These are phyloP conservation scores for Xanthoceras sorbifolium DNA, from an alignment of 345 rosid species.

Conservation along the genomic window DNA sequence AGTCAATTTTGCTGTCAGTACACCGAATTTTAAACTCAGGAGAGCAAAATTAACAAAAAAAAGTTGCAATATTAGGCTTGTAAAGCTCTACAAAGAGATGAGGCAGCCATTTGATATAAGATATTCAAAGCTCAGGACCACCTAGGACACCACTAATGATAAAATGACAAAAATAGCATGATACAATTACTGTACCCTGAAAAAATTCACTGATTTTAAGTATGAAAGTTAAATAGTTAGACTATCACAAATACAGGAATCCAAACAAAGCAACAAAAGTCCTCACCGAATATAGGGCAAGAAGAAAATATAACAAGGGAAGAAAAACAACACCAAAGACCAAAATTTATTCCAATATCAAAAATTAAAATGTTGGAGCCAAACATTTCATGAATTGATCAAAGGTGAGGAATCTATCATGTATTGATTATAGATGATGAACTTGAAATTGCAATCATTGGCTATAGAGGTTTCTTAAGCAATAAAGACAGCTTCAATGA, in stretches of 20 bases:
- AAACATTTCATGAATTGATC: background rate
- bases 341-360: background rate
- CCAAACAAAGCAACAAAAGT: slow-evolving; percentile 4
- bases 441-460: background rate
- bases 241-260: background rate
- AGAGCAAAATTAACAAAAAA: background rate
- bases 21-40: background rate
- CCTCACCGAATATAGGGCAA: background rate
- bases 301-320: background rate
- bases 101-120: background rate
- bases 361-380: background rate
- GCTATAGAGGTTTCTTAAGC: background rate
- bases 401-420: background rate
- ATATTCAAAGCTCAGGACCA: background rate
- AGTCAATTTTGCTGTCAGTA: background rate
- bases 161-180: background rate
- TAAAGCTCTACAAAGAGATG: background rate
- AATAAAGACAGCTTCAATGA: background rate
- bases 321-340: background rate
- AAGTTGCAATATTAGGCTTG: background rate
- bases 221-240: background rate
- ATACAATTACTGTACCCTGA: background rate
- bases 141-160: background rate
- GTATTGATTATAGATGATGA: background rate
- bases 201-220: background rate